These are phyloP conservation scores for Rhazya stricta DNA, from an alignment of 257 asterid genomes.

Conservation along the genomic window DNA sequence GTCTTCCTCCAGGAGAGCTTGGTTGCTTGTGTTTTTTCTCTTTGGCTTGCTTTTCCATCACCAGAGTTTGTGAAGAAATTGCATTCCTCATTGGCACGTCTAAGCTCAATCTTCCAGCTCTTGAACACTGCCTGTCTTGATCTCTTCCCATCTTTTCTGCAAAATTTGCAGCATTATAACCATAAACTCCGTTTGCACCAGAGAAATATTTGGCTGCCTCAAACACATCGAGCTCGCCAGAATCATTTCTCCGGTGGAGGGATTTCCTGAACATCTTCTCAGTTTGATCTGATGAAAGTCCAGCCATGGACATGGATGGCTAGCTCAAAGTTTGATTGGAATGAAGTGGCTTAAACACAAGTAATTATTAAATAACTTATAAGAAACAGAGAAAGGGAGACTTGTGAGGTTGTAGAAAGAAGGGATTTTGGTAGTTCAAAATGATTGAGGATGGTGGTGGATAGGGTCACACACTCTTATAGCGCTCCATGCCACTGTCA, in stretches of 20 bases:
- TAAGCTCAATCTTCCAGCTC: conserved; percentile 51
- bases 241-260: conserved; percentile 43
- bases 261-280: conserved; percentile 36
- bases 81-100: conserved; percentile 46
- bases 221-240: conserved; percentile 79
- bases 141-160: conserved; percentile 13
- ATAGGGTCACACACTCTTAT: conserved; percentile 33
- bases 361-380: background rate
- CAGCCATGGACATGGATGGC: conserved; percentile 38
- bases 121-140: conserved; percentile 20
- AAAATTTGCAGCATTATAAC: conserved; percentile 9
- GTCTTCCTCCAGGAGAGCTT: conserved; percentile 75
- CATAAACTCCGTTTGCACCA: conserved; percentile 34
- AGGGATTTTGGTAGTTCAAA: conserved; percentile 14
- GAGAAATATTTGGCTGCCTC: conserved; percentile 83
- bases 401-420: conserved; percentile 29
- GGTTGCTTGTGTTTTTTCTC: conserved; percentile 66
- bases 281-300: conserved; percentile 22
- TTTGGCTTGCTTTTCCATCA: conserved; percentile 29
- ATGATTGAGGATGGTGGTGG: conserved; percentile 31
- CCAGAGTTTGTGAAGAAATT: conserved; percentile 22
- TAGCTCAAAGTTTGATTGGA: background rate
- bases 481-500: conserved; percentile 18
- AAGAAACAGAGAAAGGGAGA: background rate
- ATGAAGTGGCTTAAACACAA: conserved; percentile 1